Evolutionary conservation across 805 yeast genomes (phyloP).

Genomic region (Yarrowia alimentaria): DNA sequence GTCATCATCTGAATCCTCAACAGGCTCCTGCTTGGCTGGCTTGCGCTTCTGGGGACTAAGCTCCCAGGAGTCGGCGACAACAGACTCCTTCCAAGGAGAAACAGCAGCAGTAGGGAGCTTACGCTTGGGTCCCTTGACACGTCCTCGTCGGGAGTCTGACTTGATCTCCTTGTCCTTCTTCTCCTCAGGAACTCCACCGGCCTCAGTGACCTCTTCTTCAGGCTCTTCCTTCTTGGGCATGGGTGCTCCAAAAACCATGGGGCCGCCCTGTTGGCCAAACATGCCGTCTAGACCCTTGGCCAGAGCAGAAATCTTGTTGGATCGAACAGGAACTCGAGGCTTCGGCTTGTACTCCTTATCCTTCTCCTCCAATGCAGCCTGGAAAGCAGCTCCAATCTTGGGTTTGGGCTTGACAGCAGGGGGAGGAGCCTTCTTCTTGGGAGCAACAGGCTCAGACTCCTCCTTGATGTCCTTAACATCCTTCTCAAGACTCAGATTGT

Average conservation of each 20-base stretch:
- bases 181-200: neutral
- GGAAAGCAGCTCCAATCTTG: slow-evolving; percentile 23
- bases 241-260: slow-evolving; percentile 26
- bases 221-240: slow-evolving; percentile 22
- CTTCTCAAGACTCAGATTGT: too few species aligned
- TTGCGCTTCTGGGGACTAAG: neutral
- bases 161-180: neutral
- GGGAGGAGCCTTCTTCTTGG: neutral
- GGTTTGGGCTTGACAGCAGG: slow-evolving; percentile 24
- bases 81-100: slow-evolving; percentile 9
- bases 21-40: too few species aligned
- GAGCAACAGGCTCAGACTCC: neutral
- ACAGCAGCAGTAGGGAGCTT: slow-evolving; percentile 15
- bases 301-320: slow-evolving; percentile 22
- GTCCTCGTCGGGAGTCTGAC: slow-evolving; percentile 5
- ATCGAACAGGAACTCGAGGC: slow-evolving; percentile 22
- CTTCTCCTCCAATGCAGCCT: slow-evolving; percentile 16
- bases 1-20: slow-evolving; percentile 5
- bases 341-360: slow-evolving; percentile 25
- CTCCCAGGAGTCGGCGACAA: slow-evolving; percentile 17
- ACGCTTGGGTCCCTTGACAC: slow-evolving; percentile 25
- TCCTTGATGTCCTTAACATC: neutral
- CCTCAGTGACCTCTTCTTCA: slow-evolving; percentile 1
- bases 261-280: slow-evolving; percentile 12
- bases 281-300: slow-evolving; percentile 25